phyloP scores from a whole-genome alignment of 148 eudicot species.

The Rhododendron simsii region DNA sequence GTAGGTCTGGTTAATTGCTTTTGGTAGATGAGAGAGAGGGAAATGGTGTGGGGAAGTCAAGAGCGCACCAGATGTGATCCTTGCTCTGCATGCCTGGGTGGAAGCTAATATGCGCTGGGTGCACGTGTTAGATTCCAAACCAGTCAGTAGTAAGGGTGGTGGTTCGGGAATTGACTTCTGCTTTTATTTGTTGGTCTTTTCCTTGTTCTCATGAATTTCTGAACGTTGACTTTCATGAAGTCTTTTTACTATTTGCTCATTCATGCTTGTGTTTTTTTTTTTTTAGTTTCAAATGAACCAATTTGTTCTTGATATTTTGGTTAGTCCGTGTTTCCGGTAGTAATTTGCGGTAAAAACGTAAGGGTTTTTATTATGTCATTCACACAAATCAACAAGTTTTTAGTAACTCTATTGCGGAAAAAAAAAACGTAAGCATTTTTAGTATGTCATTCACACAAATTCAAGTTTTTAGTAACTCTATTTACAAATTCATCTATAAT shows the following conservation, averaged over 20 bases:
- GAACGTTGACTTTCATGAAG: not conserved
- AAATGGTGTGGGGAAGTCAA: constrained; percentile 63
- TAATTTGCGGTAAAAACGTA: too few species aligned
- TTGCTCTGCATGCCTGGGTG: constrained; percentile 16
- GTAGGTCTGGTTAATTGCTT: not conserved
- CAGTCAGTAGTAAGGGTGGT: constrained; percentile 45
- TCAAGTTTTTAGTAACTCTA: too few species aligned
- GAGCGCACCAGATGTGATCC: constrained; percentile 95
- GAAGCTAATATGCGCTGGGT: constrained; percentile 11
- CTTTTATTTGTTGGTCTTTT: not conserved
- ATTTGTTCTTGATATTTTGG: not conserved
- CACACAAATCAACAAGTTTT: too few species aligned
- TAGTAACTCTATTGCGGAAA: too few species aligned
- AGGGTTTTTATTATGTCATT: too few species aligned
- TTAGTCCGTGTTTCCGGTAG: too few species aligned
- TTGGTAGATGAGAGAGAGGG: constrained; percentile 18
- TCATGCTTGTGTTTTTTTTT: not conserved
- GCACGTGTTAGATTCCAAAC: not conserved
- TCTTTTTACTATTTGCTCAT: not conserved
- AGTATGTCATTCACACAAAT: too few species aligned
- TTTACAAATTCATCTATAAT: too few species aligned
- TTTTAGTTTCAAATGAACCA: not conserved
- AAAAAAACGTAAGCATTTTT: too few species aligned
- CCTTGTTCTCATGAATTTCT: not conserved
- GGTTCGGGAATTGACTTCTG: constrained; percentile 10